Base-by-base conservation (phyloP, 768 basidiomycete species). In the Trametes cingulata region DNA sequence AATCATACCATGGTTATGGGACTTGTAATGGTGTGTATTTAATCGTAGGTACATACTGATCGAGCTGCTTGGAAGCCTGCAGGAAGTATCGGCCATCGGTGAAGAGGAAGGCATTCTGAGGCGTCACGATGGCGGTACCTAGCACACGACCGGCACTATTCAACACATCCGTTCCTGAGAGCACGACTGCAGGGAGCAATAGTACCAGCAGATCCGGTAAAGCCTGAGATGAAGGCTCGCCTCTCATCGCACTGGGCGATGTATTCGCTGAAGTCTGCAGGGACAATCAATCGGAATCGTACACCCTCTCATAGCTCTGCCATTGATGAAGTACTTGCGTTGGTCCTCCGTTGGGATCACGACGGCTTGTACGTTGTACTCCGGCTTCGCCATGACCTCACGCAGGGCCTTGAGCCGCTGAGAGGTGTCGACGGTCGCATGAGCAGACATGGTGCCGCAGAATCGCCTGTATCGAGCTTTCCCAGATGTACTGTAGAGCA, bases 11-110 rank as follows among this genome's bases (percentile, higher is more conserved):
- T 6, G 35, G 19, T 37, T 20, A 42, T 52, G 50, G 52, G 53
- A 12, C n/a, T 42, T 27, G 41, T 20, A 14, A 13, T 19, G 6
- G 33, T 6, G 33, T 13, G 42, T 22, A 33, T 14, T 14, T 19
- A 15, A 6, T n/a, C 25, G 25, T 14, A 7, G 10, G 6, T 14
- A 67, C 85, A 71, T 65, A 91, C 93, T 81, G 62, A 72, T 95
- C 93, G 64, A 99, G 77, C 74, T 99, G 93, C 63, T 94, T 83
- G 61, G 82, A 85, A 0, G 97, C 97, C 74, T 99, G 96, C 33
- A 98, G 76, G 69, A 91, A 97, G 70, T 99, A 99, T 45, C 96
- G 77, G 3, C 96, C 97, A 76, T 99, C 96, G 2, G 96, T 98
- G 76, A 96, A 98, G 49, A 97, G 79, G 62, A 80, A 85, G 0